These are phyloP conservation scores for Trichocomaceae sp. DNA, from an alignment of 2,329 filamentous ascomycete genomes.

Conservation along the genomic window DNA sequence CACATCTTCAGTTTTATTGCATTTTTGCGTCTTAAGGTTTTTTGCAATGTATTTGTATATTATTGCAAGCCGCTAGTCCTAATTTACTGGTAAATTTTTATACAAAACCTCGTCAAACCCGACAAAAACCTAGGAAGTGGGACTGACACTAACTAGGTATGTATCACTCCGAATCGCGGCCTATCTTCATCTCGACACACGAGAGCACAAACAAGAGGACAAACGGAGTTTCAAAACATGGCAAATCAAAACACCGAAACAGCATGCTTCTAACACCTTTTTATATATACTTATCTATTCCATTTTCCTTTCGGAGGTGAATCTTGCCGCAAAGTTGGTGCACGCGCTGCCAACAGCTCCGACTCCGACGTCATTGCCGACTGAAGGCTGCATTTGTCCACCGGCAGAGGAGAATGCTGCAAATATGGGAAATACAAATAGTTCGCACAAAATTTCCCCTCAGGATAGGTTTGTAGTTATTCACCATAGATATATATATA, in stretches of 20 bases:
- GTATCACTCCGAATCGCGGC: too few species aligned
- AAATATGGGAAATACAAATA: slow-evolving; percentile 59
- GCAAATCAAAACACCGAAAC: neutral
- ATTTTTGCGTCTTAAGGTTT: too few species aligned
- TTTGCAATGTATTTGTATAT: too few species aligned
- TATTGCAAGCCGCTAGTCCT: too few species aligned
- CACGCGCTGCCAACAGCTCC: neutral
- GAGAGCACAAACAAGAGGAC: neutral
- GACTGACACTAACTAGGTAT: too few species aligned
- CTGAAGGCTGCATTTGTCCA: slow-evolving; percentile 1
- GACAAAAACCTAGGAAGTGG: too few species aligned
- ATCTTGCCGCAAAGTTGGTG: neutral
- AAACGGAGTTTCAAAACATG: neutral
- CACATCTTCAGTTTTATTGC: too few species aligned
- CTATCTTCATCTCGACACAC: neutral
- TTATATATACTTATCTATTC: neutral
- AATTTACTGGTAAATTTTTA: too few species aligned
- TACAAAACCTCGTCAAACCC: too few species aligned
- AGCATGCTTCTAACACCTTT: neutral
- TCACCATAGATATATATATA: neutral
- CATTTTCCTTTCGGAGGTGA: neutral
- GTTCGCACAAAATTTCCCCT: slow-evolving; percentile 60
- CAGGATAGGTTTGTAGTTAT: slow-evolving; percentile 70
- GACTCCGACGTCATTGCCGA: neutral
- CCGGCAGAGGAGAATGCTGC: slow-evolving; percentile 12